Base-by-base conservation (phyloP, 306 rosid species). In the Cucumis melo region DNA sequence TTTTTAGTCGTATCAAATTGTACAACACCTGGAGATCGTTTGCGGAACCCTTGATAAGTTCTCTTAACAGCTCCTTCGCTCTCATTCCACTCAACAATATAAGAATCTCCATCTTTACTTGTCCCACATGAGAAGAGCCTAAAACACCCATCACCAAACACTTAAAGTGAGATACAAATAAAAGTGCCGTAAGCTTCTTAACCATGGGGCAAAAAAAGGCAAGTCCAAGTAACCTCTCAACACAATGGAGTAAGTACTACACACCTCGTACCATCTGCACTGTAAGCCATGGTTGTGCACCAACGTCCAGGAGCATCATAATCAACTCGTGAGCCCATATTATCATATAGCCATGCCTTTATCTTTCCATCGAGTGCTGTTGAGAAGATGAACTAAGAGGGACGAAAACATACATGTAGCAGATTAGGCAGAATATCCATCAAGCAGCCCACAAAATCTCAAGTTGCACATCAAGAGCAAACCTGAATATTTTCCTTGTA, bases 101-200 rank as follows among this genome's bases (percentile, higher is more conserved):
- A 87, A n/a, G 99, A 94, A 42, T 90, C 95, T 50, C 99, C 99
- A 0, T 90, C 99, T 83, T 90, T 90, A 84, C 92, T 90, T 46
- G 99, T 94, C 68, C 99, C 99, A 46, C 99, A 94, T 61, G 99
- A 94, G 83, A 94, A 94, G 62, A 94, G 97, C 88, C 99, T 92
- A 77, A 59, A 81, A 81, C 10, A 73, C 36, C 80, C 77, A 60
- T 55, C 38, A n/a, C 38, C 72, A 76, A 51, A 77, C 77, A 73
- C 57, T 79, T 2, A 78, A 53, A 46, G 19, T 0, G 36, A 62
- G 58, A 34, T 38, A 59, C 58, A 80, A 21, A 39, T 8, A 48
- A 67, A 79, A 21, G 75, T 66, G 60, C 14, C 15, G 32, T 11
- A 60, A 20, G 17, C 6, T 50, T 57, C 50, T 44, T 32, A 24